phyloP scores from a whole-genome alignment of 2,329 filamentous ascomycete genomes.

The Davidsoniella neocaledoniae region DNA sequence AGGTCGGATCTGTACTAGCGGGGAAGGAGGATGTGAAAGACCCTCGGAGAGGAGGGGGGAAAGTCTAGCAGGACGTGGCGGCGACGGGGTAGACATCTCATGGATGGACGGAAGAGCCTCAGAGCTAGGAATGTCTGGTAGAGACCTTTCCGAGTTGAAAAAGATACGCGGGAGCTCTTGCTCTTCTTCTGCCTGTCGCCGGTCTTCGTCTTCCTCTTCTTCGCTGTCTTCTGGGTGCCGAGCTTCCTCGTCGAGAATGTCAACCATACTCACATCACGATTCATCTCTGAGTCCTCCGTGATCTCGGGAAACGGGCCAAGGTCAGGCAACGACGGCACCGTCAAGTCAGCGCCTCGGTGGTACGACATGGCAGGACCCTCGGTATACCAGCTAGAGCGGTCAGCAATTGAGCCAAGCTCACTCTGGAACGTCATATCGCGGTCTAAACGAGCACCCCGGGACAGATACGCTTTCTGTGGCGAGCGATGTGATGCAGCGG shows the following conservation, averaged over 20 bases:
- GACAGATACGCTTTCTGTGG: constrained; percentile 7
- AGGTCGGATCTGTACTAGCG: constrained; percentile 1
- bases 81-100: constrained; percentile 4
- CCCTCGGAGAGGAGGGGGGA: constrained; percentile 3
- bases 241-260: constrained; percentile 6
- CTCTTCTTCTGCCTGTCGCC: background rate
- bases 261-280: constrained; percentile 2
- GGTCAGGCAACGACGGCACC: constrained; percentile 6
- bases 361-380: constrained; percentile 1
- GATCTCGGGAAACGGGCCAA: constrained; percentile 2
- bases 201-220: background rate
- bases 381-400: constrained; percentile 11
- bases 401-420: background rate
- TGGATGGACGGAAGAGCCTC: constrained; percentile 11
- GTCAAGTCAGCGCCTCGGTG: background rate
- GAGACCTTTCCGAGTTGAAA: constrained; percentile 2
- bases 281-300: constrained; percentile 2
- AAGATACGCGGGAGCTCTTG: constrained; percentile 7
- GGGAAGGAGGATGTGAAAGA: background rate
- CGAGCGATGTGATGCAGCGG: background rate
- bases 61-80: background rate
- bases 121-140: constrained; percentile 11
- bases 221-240: background rate
- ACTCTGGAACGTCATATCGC: constrained; percentile 7
- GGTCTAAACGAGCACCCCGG: background rate